Percentiles rank a stretch among this genome's conserved stretches.
Conservation (phyloP, 2,329 filamentous ascomycete genomes). For the Sporothrix globosa region DNA sequence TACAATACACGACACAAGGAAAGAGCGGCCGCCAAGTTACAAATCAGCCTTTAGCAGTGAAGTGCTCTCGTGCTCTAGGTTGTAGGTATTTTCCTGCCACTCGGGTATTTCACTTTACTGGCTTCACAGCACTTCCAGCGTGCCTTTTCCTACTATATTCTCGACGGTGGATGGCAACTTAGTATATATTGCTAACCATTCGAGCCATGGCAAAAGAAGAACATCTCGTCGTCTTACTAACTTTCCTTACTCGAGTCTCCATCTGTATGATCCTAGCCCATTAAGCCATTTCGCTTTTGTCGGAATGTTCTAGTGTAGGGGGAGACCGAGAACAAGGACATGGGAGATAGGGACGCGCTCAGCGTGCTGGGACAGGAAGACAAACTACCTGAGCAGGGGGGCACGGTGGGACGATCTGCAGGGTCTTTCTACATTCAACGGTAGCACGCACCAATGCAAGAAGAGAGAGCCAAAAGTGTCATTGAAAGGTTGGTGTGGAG, state of each 20-base stretch:
- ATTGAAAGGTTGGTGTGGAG: not conserved
- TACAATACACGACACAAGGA: not conserved
- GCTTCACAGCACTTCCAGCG: too few species aligned
- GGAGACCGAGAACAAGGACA: too few species aligned
- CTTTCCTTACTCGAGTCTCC: not conserved
- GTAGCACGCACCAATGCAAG: conserved; percentile 4
- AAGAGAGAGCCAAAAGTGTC: too few species aligned
- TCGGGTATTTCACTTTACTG: too few species aligned
- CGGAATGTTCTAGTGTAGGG: not conserved
- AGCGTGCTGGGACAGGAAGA: not conserved
- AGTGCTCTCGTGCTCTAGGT: too few species aligned
- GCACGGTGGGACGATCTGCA: conserved; percentile 4
- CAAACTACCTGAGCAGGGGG: not conserved
- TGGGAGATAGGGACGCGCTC: too few species aligned
- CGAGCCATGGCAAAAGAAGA: not conserved
- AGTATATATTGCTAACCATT: too few species aligned
- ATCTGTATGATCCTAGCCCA: not conserved
- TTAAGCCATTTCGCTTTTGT: not conserved
- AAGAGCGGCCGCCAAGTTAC: not conserved
- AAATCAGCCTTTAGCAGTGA: too few species aligned
- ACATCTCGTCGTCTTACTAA: not conserved
- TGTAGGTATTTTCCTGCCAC: too few species aligned
- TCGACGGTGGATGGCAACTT: too few species aligned
- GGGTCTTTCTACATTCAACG: conserved; percentile 10
- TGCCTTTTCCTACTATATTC: too few species aligned